These are phyloP conservation scores for Eragrostis nindensis DNA, from an alignment of 176 grass and related monocot species.

Conservation along the genomic window DNA sequence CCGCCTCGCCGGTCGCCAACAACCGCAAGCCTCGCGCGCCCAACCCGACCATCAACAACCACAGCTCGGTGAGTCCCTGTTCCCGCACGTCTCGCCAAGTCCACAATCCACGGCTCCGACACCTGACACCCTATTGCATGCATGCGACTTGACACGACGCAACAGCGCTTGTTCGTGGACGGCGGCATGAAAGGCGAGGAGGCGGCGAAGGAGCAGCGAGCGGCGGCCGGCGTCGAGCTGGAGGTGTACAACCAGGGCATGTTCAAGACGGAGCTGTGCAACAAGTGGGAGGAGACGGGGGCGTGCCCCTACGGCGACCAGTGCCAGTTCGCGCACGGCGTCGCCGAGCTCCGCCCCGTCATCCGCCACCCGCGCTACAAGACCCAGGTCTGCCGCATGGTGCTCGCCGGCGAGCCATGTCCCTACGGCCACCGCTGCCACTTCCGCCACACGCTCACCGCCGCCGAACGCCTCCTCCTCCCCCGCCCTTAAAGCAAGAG, in stretches of 20 bases:
- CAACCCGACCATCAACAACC: constrained; percentile 28
- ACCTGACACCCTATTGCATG: constrained; percentile 24
- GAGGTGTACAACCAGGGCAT: constrained; percentile 98
- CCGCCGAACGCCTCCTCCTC: constrained; percentile 70
- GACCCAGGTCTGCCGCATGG: constrained; percentile 97
- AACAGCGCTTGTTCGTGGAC: constrained; percentile 55
- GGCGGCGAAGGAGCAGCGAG: constrained; percentile 32
- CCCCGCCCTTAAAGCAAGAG: constrained; percentile 26
- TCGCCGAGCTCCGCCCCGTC: constrained; percentile 90
- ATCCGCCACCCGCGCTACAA: constrained; percentile 98
- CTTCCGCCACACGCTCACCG: constrained; percentile 82
- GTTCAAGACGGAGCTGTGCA: constrained; percentile 99
- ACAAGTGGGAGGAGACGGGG: constrained; percentile 98
- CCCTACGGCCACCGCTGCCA: constrained; percentile 98
- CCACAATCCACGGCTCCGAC: background rate
- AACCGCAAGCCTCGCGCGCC: constrained; percentile 38
- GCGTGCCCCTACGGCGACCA: constrained; percentile 82
- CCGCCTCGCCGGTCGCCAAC: constrained; percentile 6
- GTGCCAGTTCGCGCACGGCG: constrained; percentile 98
- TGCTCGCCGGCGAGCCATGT: constrained; percentile 78
- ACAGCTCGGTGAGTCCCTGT: constrained; percentile 55
- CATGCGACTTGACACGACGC: constrained; percentile 8
- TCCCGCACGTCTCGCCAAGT: background rate
- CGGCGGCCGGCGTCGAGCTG: constrained; percentile 53
- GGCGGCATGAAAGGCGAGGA: constrained; percentile 42